Evolutionary conservation across 805 yeast genomes (phyloP), one percentile per base, ranked within the genome.

Genomic region (Teunomyces barrocoloradensis): DNA sequence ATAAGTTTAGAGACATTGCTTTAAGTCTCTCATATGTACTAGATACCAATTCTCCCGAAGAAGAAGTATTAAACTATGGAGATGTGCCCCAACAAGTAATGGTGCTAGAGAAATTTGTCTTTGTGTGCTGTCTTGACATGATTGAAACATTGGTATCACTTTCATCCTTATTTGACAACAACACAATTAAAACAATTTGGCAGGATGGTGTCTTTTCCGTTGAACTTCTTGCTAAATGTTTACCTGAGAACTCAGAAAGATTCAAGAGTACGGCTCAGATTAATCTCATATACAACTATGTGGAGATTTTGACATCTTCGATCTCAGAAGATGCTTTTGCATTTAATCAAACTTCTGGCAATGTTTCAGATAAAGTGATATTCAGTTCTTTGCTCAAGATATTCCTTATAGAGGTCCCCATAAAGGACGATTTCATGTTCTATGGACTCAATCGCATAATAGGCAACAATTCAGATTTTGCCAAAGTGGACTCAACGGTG

Each of bases 51-150:
- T 49, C 37, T 11, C 52, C 60, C 30, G 69, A 64, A 44, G 68
- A 61, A 13, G 65, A 64, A 38, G 55, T 60, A 28, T 47, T 59
- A 7, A 59, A 59, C 45, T 59, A 65, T 45, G 64, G 59, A 44
- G 65, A 61, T 38, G 62, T 64, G 4, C 63, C 71, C 3, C 53
- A 65, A 71, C 53, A 71, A 44, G 59, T 56, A 1, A 50, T 57
- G 55, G 45, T 64, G 1, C 58, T 84, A 2, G 82, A 83, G 46
- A 75, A 76, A 25, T 70, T 82, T 49, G 69, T 73, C 0, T 63
- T 83, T 5, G 60, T 77, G 0, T 79, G 75, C 57, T 65, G 80
- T 2, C 70, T 80, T 61, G 90, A 85, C 56, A 64, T 81, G 2
- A 53, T 85, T 17, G 89, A 84, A 53, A 65, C 69, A 0, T 60